Percentiles rank a stretch among this genome's conserved stretches.
These are phyloP conservation scores for Diaporthe sp. DNA, from an alignment of 2,329 filamentous ascomycete species.

Conservation along the genomic window DNA sequence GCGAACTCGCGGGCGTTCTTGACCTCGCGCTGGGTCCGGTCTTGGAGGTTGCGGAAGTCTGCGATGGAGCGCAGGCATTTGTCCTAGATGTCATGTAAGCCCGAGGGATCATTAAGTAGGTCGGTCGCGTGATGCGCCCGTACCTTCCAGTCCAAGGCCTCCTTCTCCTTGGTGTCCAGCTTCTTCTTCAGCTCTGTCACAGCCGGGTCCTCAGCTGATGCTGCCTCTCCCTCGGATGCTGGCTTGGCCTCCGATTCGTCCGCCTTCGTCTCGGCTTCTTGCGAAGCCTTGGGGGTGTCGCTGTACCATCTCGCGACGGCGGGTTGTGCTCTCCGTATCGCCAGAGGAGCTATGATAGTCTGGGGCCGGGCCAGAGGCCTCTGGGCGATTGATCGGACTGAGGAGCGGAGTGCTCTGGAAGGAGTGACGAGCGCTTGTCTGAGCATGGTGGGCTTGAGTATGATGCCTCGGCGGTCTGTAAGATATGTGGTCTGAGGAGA, in stretches of 20 bases:
- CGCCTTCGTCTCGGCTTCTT: slow-evolving; percentile 46
- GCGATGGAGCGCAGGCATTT: slow-evolving; percentile 94
- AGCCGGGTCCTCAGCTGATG: slow-evolving; percentile 43
- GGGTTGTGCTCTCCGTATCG: slow-evolving; percentile 51
- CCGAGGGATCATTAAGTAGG: neutral
- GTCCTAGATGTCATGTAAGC: slow-evolving; percentile 71
- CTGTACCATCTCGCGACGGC: slow-evolving; percentile 64
- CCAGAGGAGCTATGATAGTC: slow-evolving; percentile 54
- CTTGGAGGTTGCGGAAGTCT: slow-evolving; percentile 98
- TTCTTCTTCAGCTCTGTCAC: slow-evolving; percentile 64
- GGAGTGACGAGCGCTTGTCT: slow-evolving; percentile 60
- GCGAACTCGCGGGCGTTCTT: slow-evolving; percentile 91
- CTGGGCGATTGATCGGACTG: slow-evolving; percentile 53
- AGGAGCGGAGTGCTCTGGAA: slow-evolving; percentile 60
- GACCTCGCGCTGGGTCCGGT: slow-evolving; percentile 92
- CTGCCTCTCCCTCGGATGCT: slow-evolving; percentile 47
- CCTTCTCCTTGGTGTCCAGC: slow-evolving; percentile 66
- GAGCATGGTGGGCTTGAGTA: slow-evolving; percentile 55
- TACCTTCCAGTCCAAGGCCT: slow-evolving; percentile 86
- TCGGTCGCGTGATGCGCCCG: slow-evolving; percentile 45
- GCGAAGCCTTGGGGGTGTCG: slow-evolving; percentile 48
- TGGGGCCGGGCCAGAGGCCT: slow-evolving; percentile 55
- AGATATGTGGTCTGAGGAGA: slow-evolving; percentile 31
- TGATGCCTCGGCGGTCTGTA: neutral
- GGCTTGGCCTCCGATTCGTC: slow-evolving; percentile 48